Evolutionary conservation across 352 stramenopile species (phyloP), one percentile per base, ranked within the genome.

Genomic region (Globisporangium ultimum): DNA sequence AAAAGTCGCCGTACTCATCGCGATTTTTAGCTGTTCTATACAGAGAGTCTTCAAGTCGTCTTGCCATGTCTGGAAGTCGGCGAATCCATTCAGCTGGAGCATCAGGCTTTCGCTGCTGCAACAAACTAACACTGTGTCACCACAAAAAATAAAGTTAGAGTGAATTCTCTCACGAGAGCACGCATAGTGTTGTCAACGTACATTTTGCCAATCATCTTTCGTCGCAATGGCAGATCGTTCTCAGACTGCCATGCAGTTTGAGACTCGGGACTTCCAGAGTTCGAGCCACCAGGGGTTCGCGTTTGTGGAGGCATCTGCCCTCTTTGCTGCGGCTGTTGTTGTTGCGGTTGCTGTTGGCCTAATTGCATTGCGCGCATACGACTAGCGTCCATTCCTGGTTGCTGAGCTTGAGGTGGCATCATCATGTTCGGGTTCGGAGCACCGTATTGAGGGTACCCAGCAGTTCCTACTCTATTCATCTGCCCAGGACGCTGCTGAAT

Each of bases 21-120:
- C 97, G 72, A 71, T 94, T 77, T 76, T 96, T 80, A 61, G 97
- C 72, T 57, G 90, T 94, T 46, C 88, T 84, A 72, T 99, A 99
- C 48, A 99, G 72, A 48, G 95, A 98, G 64, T 99, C 96, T 69
- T 99, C 97, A 21, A 99, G 79, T 49, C 96, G 87, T 49, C 97
- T 95, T 8, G 97, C 97, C 97, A 99, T 99, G 68, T 99, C 95
- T 5, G 96, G 96, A 28, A 99, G 74, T 63, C 98, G 97, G 48
- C 97, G 90, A 58, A 99, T 93, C 96, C 97, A 99, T 72, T 99
- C 96, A 22, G 95, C 80, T 11, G 95, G 92, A 17, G 97, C 96
- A 72, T 99, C 97, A 2, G 96, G 96, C 53, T 98, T 98, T 22
- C 97, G 84, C 64, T 98, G 89, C 70, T 98, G 89, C 47, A 99